Base-by-base conservation (phyloP, 2,329 filamentous ascomycete species). In the Epichloe hybrida region DNA sequence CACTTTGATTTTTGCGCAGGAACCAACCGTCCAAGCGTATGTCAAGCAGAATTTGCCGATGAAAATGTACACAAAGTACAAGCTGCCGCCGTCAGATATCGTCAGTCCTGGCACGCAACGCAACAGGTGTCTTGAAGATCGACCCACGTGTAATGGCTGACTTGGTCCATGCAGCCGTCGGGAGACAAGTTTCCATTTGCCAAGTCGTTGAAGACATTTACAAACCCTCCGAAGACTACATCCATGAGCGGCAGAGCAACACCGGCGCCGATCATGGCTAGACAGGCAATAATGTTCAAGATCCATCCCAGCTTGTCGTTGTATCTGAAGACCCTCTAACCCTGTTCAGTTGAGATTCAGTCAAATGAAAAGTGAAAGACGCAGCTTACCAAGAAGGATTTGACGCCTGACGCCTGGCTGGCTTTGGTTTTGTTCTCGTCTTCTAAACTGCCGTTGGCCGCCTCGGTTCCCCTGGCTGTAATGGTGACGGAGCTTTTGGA, bases 21-120 rank as follows among this genome's bases (percentile, higher is more conserved):
- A 5, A 54, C 64, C 55, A 62, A 78, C 75, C 56, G 75, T 74
- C 53, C 76, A 75, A 17, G 76, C 57, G 54, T 80, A 81, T 0
- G 70, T 72, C n/a, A 80, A 61, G 4, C 67, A 56, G 39, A 80
- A 75, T 50, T 76, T 76, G 13, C 64, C 77, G 20, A 77, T 64
- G 53, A 81, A 80, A 1, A 82, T 66, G 57, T 79, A 80, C 13
- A 81, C 64, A 53, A 80, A 78, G 54, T 72, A 76, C n/a, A 77
- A 59, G 6, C 76, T 79, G 27, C 6, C 17, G 27, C 6, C 17
- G 11, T 17, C 6, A 27, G 3, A 12, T 31, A 12, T 3, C n/a
- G 15, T 51, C 21, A 51, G 45, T 27, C 31, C 9, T 4, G 2
- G 20, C 31, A 21, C 34, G 13, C 31, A 42, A 21, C 31, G 9